A percentile compares a stretch with the other conserved stretches of the same genome.
Conservation (phyloP, 345 rosid genomes). For the Brassica cretica region DNA sequence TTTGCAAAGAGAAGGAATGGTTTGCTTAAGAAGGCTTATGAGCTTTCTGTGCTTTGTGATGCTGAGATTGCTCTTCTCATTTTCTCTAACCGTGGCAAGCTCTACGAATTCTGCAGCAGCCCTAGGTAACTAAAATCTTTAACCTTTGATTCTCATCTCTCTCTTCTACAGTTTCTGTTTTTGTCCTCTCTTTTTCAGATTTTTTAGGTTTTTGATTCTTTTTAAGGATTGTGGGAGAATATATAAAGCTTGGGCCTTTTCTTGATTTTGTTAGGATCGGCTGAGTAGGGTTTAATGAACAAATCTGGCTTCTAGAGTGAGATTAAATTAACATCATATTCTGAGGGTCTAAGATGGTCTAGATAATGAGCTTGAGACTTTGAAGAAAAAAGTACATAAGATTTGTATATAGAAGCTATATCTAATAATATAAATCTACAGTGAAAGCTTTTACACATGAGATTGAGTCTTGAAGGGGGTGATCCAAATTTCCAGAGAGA, state of each 20-base stretch:
- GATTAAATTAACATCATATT: slow-evolving; percentile 13
- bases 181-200: background rate
- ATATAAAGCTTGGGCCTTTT: slow-evolving; percentile 5
- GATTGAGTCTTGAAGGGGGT: slow-evolving; percentile 23
- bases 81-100: slow-evolving; percentile 71
- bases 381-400: slow-evolving; percentile 5
- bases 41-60: slow-evolving; percentile 46
- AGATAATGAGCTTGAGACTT: slow-evolving; percentile 31
- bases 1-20: slow-evolving; percentile 45
- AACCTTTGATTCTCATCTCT: background rate
- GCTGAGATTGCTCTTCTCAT: slow-evolving; percentile 58
- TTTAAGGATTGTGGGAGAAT: background rate
- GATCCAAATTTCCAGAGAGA: slow-evolving; percentile 31
- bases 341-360: slow-evolving; percentile 6
- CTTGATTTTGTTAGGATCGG: slow-evolving; percentile 8
- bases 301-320: slow-evolving; percentile 19
- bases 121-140: slow-evolving; percentile 41
- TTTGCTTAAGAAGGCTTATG: slow-evolving; percentile 44
- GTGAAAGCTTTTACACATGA: slow-evolving; percentile 36
- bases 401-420: slow-evolving; percentile 5
- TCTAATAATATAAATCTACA: background rate
- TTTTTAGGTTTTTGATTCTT: slow-evolving; percentile 28
- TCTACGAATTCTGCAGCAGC: slow-evolving; percentile 61
- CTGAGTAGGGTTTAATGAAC: slow-evolving; percentile 16
- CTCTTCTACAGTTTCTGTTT: background rate